phyloP scores from a whole-genome alignment of 2,329 filamentous ascomycete genomes.

The Sclerotinia spermophila region DNA sequence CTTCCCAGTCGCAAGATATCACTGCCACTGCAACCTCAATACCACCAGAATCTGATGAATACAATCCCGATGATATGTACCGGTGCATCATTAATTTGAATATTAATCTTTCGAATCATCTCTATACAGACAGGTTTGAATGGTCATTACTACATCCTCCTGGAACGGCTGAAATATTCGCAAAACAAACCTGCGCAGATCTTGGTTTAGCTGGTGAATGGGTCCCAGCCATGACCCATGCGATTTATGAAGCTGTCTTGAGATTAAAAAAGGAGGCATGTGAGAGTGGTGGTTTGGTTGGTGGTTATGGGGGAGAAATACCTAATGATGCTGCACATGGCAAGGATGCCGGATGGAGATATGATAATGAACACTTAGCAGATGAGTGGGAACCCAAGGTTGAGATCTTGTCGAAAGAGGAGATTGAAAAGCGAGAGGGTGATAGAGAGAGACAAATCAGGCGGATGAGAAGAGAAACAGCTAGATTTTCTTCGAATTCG shows the following conservation, averaged over 20 bases:
- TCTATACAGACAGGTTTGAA: conserved; percentile 97
- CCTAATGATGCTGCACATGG: conserved; percentile 85
- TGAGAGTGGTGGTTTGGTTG: conserved; percentile 83
- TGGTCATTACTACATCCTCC: conserved; percentile 93
- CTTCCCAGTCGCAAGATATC: conserved; percentile 46
- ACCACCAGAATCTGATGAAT: conserved; percentile 63
- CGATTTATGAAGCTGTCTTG: conserved; percentile 92
- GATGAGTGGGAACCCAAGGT: conserved; percentile 83
- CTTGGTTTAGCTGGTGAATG: conserved; percentile 87
- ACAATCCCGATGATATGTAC: conserved; percentile 91
- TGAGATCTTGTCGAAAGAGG: conserved; percentile 81
- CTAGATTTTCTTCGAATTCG: conserved; percentile 81
- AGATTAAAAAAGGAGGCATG: conserved; percentile 94
- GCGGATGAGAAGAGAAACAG: conserved; percentile 82
- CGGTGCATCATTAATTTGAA: conserved; percentile 87
- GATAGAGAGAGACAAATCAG: conserved; percentile 90
- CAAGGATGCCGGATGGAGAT: conserved; percentile 86
- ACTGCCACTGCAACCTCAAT: conserved; percentile 67
- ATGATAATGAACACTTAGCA: conserved; percentile 85
- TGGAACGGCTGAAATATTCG: conserved; percentile 88
- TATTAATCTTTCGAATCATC: conserved; percentile 83
- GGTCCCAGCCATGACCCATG: conserved; percentile 90
- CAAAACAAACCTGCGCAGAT: conserved; percentile 88
- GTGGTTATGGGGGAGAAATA: conserved; percentile 68
- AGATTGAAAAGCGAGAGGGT: conserved; percentile 95